Percentiles rank a stretch among this genome's conserved stretches.
phyloP scores from a whole-genome alignment of 2,329 filamentous ascomycete genomes.

The Macrophomina tecta region DNA sequence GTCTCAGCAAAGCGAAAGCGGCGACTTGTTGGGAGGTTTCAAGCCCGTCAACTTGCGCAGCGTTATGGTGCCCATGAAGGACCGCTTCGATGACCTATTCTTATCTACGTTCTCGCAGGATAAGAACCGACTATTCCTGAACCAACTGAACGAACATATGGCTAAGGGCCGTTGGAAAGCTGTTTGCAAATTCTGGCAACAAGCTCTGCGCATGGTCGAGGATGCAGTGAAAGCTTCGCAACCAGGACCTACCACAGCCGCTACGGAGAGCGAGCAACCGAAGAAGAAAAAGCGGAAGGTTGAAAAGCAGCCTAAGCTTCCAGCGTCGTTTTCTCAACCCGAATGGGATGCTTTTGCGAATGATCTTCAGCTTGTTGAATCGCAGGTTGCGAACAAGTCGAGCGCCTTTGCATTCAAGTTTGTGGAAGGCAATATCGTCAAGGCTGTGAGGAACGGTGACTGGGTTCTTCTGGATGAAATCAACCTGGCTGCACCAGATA shows the following conservation, averaged over 20 bases:
- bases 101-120: constrained; percentile 83
- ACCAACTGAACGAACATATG: constrained; percentile 79
- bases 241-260: background rate
- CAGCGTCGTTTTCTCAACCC: constrained; percentile 60
- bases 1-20: constrained; percentile 96
- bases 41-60: constrained; percentile 93
- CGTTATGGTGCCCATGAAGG: constrained; percentile 85
- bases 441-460: constrained; percentile 92
- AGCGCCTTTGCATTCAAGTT: constrained; percentile 92
- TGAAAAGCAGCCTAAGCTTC: constrained; percentile 54
- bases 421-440: constrained; percentile 93
- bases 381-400: constrained; percentile 74
- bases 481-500: constrained; percentile 93
- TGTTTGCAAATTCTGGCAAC: constrained; percentile 83
- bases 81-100: constrained; percentile 92
- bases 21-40: constrained; percentile 94
- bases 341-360: constrained; percentile 83
- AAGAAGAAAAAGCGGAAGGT: constrained; percentile 73
- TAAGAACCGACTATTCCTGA: constrained; percentile 82
- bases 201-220: constrained; percentile 87
- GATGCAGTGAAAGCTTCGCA: constrained; percentile 40
- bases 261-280: constrained; percentile 38
- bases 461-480: constrained; percentile 98
- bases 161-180: constrained; percentile 86
- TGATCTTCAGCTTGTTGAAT: constrained; percentile 78